Base-by-base conservation (phyloP, 345 rosid species). In the Brassica juncea region DNA sequence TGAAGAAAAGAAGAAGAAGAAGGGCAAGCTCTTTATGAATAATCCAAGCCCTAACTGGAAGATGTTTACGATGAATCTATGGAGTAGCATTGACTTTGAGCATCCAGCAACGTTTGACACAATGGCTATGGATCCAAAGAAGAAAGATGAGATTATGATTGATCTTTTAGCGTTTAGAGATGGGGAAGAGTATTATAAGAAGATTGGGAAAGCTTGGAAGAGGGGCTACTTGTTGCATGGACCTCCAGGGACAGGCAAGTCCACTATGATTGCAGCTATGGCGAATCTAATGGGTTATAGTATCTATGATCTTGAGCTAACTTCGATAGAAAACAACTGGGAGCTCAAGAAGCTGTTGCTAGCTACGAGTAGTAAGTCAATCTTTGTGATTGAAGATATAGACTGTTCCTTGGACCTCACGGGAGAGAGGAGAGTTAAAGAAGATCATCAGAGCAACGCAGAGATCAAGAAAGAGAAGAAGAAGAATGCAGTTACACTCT, bases 11-110 rank as follows among this genome's bases (percentile, higher is more conserved):
- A 90, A 81, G 70, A 90, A 81, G 70, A 70, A 86, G 59, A 85
- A 79, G 79, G 69, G 87, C 31, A 87, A 72, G 86, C 76, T 90
- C 32, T 85, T 72, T 74, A 86, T 87, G 16, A 90, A 90, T 58
- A 84, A 83, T 39, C 85, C 86, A 1, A 71, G 85, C 0, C 58
- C 3, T 8, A 19, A 14, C 35, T 70, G 75, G 76, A 77, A 78
- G 4, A 0, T 1, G 54, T 3, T 19, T 2, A 37, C 23, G 69
- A 70, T 31, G 34, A 28, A 63, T 77, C 54, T 70, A 1, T 76
- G 87, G 84, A 84, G 70, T 15, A 61, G 52, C 44, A 71, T 80
- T 4, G 79, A 16, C 1, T 85, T 87, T 34, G 80, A 85, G 62
- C 86, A 77, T 72, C 83, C 86, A 0, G 81, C 85, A 8, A 77